Evolutionary conservation across 1,284 basidiomycete species (phyloP), one percentile per base, ranked within the genome.

Genomic region (Phaffia rhodozyma): DNA sequence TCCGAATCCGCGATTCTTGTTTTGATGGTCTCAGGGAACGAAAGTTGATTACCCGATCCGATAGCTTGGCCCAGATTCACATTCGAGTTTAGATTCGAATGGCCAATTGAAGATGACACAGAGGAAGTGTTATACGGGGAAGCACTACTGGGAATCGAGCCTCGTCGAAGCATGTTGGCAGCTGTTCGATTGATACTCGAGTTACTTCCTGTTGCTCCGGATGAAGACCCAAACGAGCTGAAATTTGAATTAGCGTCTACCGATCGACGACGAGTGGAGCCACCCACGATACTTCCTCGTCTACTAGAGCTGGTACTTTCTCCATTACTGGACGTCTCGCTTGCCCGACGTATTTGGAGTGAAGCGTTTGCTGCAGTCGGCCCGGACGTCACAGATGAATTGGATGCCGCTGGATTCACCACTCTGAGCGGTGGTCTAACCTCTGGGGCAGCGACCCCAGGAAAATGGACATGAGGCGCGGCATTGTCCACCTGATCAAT

Each of bases 381-480:
- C n/a, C 54, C 47, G n/a, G 58, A 52, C 18, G 55, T 18, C 13
- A 25, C 47, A 21, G 67, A 66, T 18, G 66, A 59, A 2, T 67
- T 62, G 7, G 69, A 65, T 3, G 69, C 66, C 1, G 68, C 62
- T 34, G 49, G 25, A 27, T 65, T 43, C 7, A 50, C 21, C 66
- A 58, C 27, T 21, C 7, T 25, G 47, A 58, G 55, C 21, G 63
- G 43, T 7, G 57, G 57, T 29, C 27, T 32, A 5, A 58, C 57
- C 27, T 48, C 47, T 7, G 58, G 49, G 3, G 58, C 29, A 5
- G 29, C n/a, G 2, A 73, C 77, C 65, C 73, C 73, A 20, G 72
- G 72, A 43, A 67, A 68, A 68, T 78, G 77, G 3, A 78, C 76
- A 65, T 78, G 77, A 25, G 77, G 65, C n/a, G 70, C 69, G 58